Percentiles rank a stretch among this genome's conserved stretches.
phyloP scores from a whole-genome alignment of 2,329 filamentous ascomycete genomes.

The Arthrocladium fulminans region DNA sequence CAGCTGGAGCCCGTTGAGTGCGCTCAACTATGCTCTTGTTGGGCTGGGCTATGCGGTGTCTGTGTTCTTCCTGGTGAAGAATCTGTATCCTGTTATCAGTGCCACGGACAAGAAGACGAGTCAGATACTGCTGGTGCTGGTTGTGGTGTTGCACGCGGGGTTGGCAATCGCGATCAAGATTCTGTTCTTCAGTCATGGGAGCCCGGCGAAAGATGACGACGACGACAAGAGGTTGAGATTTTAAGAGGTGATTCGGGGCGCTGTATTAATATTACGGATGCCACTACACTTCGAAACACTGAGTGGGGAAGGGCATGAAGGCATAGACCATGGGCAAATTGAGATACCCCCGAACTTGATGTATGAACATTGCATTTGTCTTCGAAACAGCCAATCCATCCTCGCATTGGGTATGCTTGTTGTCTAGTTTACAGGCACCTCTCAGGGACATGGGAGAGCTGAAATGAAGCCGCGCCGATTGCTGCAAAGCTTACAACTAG shows the following conservation, averaged over 20 bases:
- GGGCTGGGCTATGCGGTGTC: conserved; percentile 74
- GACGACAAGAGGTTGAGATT: conserved; percentile 4
- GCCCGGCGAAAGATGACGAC: conserved; percentile 41
- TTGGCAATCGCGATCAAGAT: conserved; percentile 91
- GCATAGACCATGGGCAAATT: neutral
- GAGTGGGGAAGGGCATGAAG: neutral
- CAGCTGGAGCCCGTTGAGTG: conserved; percentile 75
- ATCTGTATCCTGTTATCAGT: conserved; percentile 82
- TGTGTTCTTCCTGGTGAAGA: conserved; percentile 74
- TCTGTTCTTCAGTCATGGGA: conserved; percentile 78
- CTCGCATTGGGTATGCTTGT: too few species aligned
- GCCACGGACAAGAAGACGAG: conserved; percentile 88
- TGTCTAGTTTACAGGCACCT: too few species aligned
- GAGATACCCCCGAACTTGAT: too few species aligned
- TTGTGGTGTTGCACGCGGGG: conserved; percentile 79
- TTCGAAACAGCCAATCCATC: too few species aligned
- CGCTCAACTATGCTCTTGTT: conserved; percentile 91
- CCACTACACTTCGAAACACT: neutral
- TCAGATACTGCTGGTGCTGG: conserved; percentile 74
- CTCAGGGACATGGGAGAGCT: too few species aligned
- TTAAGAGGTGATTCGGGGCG: neutral
- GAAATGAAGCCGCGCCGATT: too few species aligned
- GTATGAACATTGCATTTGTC: too few species aligned
- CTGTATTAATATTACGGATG: conserved; percentile 2
- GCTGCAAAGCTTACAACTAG: too few species aligned